Conservation (phyloP, 140 eudicot genomes). For the Senecio squalidus region DNA sequence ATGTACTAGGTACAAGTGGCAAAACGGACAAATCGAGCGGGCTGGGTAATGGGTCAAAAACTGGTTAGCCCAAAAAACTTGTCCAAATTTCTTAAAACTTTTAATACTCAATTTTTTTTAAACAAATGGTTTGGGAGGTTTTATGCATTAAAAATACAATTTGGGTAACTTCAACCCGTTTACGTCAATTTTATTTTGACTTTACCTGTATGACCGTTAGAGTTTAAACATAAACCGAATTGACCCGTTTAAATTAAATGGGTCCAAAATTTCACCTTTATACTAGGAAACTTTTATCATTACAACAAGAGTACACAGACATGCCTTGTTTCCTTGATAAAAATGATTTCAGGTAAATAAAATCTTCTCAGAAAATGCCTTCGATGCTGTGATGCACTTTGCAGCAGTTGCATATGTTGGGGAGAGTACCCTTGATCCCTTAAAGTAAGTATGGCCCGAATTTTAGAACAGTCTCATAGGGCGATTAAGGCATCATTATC, state of each 20-base stretch:
- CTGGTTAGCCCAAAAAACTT: neutral
- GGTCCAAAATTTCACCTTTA: too few relatives aligned
- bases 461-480: too few relatives aligned
- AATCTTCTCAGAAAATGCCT: neutral
- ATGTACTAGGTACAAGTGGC: neutral
- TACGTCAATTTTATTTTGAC: too few relatives aligned
- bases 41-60: neutral
- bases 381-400: neutral
- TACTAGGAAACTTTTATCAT: neutral
- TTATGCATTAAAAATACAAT: too few relatives aligned
- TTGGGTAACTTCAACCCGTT: too few relatives aligned
- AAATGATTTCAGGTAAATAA: neutral
- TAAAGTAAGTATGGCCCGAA: neutral
- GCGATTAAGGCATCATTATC: neutral
- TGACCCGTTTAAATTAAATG: too few relatives aligned
- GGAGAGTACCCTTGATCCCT: constrained; percentile 1
- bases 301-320: neutral
- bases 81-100: too few relatives aligned
- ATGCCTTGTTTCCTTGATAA: constrained; percentile 5
- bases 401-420: neutral
- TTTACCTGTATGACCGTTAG: neutral
- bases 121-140: neutral
- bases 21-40: neutral
- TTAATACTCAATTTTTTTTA: too few relatives aligned
- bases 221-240: too few relatives aligned